phyloP scores from a whole-genome alignment of 2,329 filamentous ascomycete genomes.

The Microcyclospora pomicola region DNA sequence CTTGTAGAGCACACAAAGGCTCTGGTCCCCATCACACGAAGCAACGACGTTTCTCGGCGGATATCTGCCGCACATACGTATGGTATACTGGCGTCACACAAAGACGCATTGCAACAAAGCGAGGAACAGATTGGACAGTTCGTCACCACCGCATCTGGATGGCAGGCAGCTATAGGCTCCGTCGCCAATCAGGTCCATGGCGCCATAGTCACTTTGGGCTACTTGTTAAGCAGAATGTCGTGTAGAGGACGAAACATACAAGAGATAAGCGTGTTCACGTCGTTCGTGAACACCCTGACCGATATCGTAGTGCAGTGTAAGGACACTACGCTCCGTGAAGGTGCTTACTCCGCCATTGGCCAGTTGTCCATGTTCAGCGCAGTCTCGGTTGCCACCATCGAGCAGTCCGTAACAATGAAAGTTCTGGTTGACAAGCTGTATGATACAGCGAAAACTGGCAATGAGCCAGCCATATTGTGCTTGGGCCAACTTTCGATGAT shows the following conservation, averaged over 20 bases:
- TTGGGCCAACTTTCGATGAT: conserved; percentile 64
- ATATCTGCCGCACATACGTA: conserved; percentile 54
- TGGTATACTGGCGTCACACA: conserved; percentile 62
- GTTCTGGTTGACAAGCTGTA: conserved; percentile 48
- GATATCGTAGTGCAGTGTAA: conserved; percentile 40
- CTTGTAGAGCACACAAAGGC: conserved; percentile 37
- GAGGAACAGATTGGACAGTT: conserved; percentile 32
- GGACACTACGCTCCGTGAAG: conserved; percentile 44
- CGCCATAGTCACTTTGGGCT: conserved; percentile 44
- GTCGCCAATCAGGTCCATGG: conserved; percentile 47
- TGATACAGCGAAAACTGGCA: conserved; percentile 60
- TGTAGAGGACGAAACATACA: conserved; percentile 29
- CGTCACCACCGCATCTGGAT: conserved; percentile 25
- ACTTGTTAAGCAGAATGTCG: conserved; percentile 42
- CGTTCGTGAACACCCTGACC: conserved; percentile 33
- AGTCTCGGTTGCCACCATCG: conserved; percentile 31
- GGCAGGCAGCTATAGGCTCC: conserved; percentile 47
- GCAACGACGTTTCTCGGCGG: conserved; percentile 58
- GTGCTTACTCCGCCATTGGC: conserved; percentile 43
- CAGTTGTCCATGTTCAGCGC: conserved; percentile 48
- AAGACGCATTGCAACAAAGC: conserved; percentile 23
- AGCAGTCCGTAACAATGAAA: conserved; percentile 4
- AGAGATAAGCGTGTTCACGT: conserved; percentile 10
- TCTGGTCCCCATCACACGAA: conserved; percentile 49
- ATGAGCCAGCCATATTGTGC: conserved; percentile 67